phyloP scores from a whole-genome alignment of 2,329 filamentous ascomycete species.

The Calonectria hawksworthii region DNA sequence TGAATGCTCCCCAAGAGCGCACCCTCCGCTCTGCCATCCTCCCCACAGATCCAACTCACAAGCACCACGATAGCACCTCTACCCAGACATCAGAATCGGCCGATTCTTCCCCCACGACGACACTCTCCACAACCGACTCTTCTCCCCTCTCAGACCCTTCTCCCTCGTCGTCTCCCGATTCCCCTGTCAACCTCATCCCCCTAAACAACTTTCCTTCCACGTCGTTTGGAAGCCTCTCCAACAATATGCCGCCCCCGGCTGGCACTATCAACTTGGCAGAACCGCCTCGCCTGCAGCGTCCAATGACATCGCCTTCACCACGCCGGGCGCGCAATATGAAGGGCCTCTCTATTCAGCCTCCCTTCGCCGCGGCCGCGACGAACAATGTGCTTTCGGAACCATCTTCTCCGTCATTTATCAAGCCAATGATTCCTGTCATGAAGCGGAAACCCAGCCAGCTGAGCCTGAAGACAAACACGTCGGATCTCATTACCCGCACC shows the following conservation, averaged over 20 bases:
- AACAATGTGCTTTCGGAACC: constrained; percentile 73
- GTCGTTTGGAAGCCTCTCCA: constrained; percentile 62
- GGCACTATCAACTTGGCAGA: constrained; percentile 59
- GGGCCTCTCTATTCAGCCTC: constrained; percentile 83
- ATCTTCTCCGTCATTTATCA: constrained; percentile 83
- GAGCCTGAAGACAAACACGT: constrained; percentile 80
- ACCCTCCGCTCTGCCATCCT: constrained; percentile 57
- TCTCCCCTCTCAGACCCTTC: constrained; percentile 92
- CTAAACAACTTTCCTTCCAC: constrained; percentile 77
- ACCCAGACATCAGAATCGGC: constrained; percentile 86
- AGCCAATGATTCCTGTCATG: constrained; percentile 79
- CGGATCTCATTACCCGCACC: constrained; percentile 65
- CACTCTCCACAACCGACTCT: constrained; percentile 91
- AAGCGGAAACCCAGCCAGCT: constrained; percentile 83
- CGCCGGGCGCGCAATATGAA: constrained; percentile 87
- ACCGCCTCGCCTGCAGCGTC: constrained; percentile 61
- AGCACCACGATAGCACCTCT: constrained; percentile 83
- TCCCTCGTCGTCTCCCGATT: constrained; percentile 92
- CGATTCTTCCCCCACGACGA: constrained; percentile 95
- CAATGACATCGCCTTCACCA: constrained; percentile 78
- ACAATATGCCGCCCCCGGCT: constrained; percentile 49
- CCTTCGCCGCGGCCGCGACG: constrained; percentile 61
- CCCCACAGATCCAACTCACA: constrained; percentile 68
- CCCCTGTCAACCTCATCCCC: constrained; percentile 81
- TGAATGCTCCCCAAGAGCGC: constrained; percentile 54